Base-by-base conservation (phyloP, 164 flowering plant genomes). In the Sextonia rubra region DNA sequence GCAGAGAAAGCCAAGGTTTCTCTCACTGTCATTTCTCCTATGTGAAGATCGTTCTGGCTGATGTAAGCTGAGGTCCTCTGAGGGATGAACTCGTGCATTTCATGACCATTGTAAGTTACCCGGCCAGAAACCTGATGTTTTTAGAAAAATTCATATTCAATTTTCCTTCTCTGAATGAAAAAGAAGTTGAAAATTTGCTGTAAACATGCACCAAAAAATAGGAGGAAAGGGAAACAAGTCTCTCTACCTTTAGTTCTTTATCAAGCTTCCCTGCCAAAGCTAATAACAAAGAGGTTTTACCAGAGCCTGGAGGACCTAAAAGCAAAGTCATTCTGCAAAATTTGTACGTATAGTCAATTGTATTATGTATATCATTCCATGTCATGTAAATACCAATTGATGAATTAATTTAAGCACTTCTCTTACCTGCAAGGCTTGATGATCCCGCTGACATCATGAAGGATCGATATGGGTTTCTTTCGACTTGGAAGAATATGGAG, bases 61-160 rank as follows among this genome's bases (percentile, higher is more conserved):
- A 89, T 86, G 69, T 89, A 89, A 22, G 92, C 88, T 22, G 90
- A 81, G 1, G 90, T 82, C 76, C 89, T 82, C 76, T 86, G 87
- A 17, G 91, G 91, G 18, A 88, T 87, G 80, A 89, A 89, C 75
- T 89, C 93, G 56, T 89, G 37, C 86, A 88, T 77, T 26, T 76
- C 82, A 76, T 87, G 90, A 20, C 93, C 93, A 79, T 89, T 89
- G 79, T 87, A 89, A 70, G 86, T 89, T 18, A 89, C 83, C 47
- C 60, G 82, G 20, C 91, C 91, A 2, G 87, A 83, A 55, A 78
- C 77, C 93, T 87, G 71, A 44, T 23, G 25, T 58, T 37, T 37
- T 24, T 22, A 64, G 56, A 72, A 20, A 37, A 70, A 47, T 26
- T 29, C 20, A 27, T 15, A 15, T 52, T 52, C 58, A 52, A 6